These are phyloP conservation scores for Funneliformis geosporum DNA, from an alignment of 192 early-diverging fungal genomes.

Conservation along the genomic window DNA sequence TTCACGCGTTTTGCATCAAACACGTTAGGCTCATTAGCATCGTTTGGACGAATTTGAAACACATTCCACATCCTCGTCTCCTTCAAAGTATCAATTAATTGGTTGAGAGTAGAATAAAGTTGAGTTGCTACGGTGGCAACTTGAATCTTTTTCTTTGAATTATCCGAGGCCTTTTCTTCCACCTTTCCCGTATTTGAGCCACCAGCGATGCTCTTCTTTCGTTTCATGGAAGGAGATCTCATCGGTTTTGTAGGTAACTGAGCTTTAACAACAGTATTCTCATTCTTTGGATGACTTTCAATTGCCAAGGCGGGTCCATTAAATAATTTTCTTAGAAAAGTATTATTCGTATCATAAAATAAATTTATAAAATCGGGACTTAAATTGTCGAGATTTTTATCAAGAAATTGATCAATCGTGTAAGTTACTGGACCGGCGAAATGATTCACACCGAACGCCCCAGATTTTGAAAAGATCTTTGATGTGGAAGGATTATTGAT, in stretches of 20 bases:
- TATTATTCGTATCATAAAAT: conserved; percentile 70
- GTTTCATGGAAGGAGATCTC: conserved; percentile 68
- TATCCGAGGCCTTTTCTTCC: conserved; percentile 34
- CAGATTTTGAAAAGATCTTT: conserved; percentile 33
- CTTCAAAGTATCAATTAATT: conserved; percentile 75
- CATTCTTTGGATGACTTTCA: conserved; percentile 73
- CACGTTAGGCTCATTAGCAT: conserved; percentile 45
- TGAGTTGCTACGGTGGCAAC: conserved; percentile 58
- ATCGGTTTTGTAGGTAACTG: conserved; percentile 74
- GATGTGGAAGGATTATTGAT: conserved; percentile 39
- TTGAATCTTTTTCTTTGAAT: conserved; percentile 43
- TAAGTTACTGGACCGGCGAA: conserved; percentile 75
- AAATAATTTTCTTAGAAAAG: conserved; percentile 76
- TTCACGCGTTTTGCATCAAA: conserved; percentile 67
- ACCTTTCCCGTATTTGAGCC: conserved; percentile 23
- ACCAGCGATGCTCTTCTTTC: conserved; percentile 38
- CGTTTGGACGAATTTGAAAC: conserved; percentile 77
- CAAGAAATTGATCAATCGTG: conserved; percentile 75
- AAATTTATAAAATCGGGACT: conserved; percentile 85
- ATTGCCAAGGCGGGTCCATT: conserved; percentile 69
- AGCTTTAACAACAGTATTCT: conserved; percentile 71
- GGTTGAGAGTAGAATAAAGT: conserved; percentile 68
- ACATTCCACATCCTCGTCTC: conserved; percentile 83
- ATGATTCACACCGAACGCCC: conserved; percentile 75
- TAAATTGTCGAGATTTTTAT: conserved; percentile 71